Percentiles rank a stretch among this genome's conserved stretches.
Evolutionary conservation across 148 eudicot genomes (phyloP).

Genomic region (Hydrangea macrophylla): DNA sequence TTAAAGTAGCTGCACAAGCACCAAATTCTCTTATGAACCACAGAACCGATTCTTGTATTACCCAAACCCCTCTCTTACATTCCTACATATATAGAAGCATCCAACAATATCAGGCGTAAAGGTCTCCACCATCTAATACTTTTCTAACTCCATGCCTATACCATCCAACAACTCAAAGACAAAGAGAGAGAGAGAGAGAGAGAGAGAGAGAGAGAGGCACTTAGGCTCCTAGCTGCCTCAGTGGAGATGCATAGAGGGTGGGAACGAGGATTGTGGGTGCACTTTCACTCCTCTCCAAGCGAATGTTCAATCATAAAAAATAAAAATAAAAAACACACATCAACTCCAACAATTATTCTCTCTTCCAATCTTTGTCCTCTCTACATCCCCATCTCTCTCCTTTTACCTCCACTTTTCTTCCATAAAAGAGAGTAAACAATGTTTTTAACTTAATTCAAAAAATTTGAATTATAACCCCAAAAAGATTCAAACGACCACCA

Average conservation of each 20-base stretch:
- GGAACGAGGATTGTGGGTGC: not conserved
- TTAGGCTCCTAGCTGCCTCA: not conserved
- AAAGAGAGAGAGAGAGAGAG: not conserved
- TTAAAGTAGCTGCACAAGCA: no score
- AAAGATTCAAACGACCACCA: constrained; percentile 1
- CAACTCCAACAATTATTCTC: not conserved
- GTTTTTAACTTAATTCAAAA: no score
- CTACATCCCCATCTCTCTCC: no score
- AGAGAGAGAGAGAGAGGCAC: not conserved
- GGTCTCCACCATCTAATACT: not conserved
- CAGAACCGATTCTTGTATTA: no score
- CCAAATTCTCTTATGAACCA: no score
- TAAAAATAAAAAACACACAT: not conserved
- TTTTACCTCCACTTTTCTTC: no score
- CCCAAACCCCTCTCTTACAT: no score
- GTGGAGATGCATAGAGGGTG: not conserved
- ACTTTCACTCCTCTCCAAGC: not conserved
- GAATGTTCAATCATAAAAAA: not conserved
- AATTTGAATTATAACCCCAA: not conserved
- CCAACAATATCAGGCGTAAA: not conserved
- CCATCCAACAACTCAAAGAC: not conserved
- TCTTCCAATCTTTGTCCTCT: not conserved
- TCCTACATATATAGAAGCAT: not conserved
- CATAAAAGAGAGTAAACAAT: no score
- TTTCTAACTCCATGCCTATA: not conserved